Evolutionary conservation across 2,329 filamentous ascomycete species (phyloP).

Genomic region (Colletotrichum musae): DNA sequence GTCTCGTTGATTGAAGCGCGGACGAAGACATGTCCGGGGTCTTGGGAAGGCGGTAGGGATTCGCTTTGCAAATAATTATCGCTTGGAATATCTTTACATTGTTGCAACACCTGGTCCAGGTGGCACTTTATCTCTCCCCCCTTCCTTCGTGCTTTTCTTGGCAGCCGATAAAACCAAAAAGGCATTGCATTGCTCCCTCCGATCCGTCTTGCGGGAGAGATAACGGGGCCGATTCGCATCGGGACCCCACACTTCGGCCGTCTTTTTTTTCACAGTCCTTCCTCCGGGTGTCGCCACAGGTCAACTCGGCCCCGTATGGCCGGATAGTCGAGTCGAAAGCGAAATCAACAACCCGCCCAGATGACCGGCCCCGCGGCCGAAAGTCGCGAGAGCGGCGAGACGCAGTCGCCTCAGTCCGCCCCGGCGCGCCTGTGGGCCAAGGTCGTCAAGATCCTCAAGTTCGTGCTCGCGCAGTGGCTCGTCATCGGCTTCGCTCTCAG

Average conservation of each 20-base stretch:
- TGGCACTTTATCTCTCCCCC: neutral
- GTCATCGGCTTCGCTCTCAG: constrained; percentile 72
- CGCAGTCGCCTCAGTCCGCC: constrained; percentile 7
- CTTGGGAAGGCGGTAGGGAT: neutral
- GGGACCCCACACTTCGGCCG: constrained; percentile 12
- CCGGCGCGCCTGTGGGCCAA: constrained; percentile 1
- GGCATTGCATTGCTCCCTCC: neutral
- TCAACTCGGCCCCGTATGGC: neutral
- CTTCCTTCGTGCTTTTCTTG: neutral
- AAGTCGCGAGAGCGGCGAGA: neutral
- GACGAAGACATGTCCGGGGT: constrained; percentile 33
- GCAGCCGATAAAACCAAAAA: neutral
- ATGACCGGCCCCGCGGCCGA: constrained; percentile 28
- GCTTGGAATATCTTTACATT: too few species aligned
- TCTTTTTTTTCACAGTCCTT: neutral
- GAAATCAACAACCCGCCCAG: neutral
- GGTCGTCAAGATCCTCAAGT: constrained; percentile 40
- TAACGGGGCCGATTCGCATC: constrained; percentile 4
- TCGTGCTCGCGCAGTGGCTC: constrained; percentile 74
- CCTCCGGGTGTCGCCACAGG: neutral
- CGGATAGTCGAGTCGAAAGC: neutral
- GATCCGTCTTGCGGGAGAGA: neutral
- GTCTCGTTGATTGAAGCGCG: constrained; percentile 7
- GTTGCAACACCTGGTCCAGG: too few species aligned
- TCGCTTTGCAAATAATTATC: neutral